Percentiles rank a stretch among this genome's conserved stretches.
phyloP scores from a whole-genome alignment of 2,329 filamentous ascomycete genomes.

The Epichloe scottii region DNA sequence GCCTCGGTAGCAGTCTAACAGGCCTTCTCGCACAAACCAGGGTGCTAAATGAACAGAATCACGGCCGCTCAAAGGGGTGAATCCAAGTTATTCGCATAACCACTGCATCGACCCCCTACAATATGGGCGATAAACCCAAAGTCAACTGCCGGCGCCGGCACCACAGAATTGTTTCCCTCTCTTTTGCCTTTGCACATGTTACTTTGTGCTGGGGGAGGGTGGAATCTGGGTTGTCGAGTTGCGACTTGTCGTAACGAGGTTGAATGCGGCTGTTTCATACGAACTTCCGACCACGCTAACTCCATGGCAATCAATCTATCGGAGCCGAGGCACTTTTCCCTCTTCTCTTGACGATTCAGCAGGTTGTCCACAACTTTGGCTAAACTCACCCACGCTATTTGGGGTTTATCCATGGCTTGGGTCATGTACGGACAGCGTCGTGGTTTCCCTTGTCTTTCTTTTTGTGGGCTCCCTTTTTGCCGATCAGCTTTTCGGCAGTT shows the following conservation, averaged over 20 bases:
- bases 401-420: not conserved
- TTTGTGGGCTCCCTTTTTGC: not conserved
- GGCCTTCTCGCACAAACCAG: not conserved
- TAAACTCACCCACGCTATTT: not conserved
- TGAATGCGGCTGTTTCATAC: not conserved
- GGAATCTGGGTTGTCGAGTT: not conserved
- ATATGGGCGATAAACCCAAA: not conserved
- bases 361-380: not conserved
- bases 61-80: slow-evolving; percentile 4
- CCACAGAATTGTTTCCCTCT: not conserved
- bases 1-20: slow-evolving; percentile 1
- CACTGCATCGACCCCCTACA: not conserved
- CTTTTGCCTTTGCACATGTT: not conserved
- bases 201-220: too few species aligned
- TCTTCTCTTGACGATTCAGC: not conserved
- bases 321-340: not conserved
- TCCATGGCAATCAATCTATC: not conserved
- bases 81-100: not conserved
- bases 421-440: not conserved
- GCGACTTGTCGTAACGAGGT: not conserved
- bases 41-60: slow-evolving; percentile 7
- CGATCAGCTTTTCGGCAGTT: not conserved
- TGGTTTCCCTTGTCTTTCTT: not conserved
- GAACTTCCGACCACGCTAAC: not conserved
- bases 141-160: not conserved